A percentile compares a stretch with the other conserved stretches of the same genome.
Evolutionary conservation across 164 flowering plant species (phyloP).

Genomic region (Vitis vinifera): DNA sequence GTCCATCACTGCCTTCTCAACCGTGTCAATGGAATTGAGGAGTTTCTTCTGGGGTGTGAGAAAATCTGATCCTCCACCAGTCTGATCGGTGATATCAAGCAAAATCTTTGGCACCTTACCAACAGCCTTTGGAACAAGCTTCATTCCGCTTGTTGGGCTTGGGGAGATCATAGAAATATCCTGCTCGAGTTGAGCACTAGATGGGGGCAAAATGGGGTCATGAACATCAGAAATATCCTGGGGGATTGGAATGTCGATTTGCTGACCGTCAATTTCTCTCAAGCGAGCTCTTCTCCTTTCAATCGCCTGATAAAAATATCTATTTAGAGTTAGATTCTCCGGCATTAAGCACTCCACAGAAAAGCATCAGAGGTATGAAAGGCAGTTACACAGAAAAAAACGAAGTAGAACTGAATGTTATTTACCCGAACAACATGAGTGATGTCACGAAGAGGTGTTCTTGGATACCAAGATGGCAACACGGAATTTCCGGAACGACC

Average conservation of each 20-base stretch:
- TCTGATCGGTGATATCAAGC: slow-evolving; percentile 30
- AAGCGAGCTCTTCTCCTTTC: slow-evolving; percentile 69
- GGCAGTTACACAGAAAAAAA: not conserved
- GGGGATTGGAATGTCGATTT: slow-evolving; percentile 30
- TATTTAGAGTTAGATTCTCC: not conserved
- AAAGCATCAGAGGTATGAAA: not conserved
- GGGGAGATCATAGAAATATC: slow-evolving; percentile 31
- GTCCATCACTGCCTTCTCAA: slow-evolving; percentile 63
- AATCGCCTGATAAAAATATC: slow-evolving; percentile 47
- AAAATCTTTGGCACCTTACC: slow-evolving; percentile 43
- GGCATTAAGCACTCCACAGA: not conserved
- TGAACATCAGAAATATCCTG: slow-evolving; percentile 14
- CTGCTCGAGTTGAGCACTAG: slow-evolving; percentile 48
- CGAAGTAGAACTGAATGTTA: not conserved
- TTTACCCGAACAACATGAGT: slow-evolving; percentile 57
- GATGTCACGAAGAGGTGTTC: slow-evolving; percentile 68
- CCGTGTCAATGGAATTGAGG: slow-evolving; percentile 55
- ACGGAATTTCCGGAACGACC: slow-evolving; percentile 22
- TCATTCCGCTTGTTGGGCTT: slow-evolving; percentile 11
- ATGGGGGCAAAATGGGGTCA: slow-evolving; percentile 18
- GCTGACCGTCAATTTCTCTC: slow-evolving; percentile 38
- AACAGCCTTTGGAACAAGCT: slow-evolving; percentile 21
- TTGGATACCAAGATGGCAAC: slow-evolving; percentile 73
- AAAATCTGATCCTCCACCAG: slow-evolving; percentile 28
- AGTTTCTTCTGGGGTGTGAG: slow-evolving; percentile 75